phyloP scores from a whole-genome alignment of 2,329 filamentous ascomycete genomes.

The Didymella exigua region DNA sequence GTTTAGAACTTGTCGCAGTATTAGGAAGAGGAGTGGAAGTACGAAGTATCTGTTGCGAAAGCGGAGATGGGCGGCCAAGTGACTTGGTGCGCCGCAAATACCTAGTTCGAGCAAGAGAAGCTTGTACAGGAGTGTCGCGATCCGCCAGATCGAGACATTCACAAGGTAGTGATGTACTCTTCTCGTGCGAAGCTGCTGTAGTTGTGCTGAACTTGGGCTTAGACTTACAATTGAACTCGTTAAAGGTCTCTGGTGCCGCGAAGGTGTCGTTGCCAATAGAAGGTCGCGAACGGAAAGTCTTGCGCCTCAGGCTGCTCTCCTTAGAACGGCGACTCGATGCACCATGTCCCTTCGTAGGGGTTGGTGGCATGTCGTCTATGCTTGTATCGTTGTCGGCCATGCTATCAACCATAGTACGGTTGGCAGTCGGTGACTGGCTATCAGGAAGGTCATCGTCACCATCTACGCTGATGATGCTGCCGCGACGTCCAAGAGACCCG shows the following conservation, averaged over 20 bases:
- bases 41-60: constrained; percentile 45
- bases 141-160: constrained; percentile 41
- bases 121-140: constrained; percentile 32
- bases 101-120: constrained; percentile 47
- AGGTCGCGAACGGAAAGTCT: constrained; percentile 53
- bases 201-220: constrained; percentile 24
- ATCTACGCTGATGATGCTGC: constrained; percentile 81
- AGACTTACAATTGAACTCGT: constrained; percentile 48
- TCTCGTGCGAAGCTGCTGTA: constrained; percentile 31
- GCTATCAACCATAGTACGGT: constrained; percentile 47
- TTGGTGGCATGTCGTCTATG: constrained; percentile 83
- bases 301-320: constrained; percentile 58
- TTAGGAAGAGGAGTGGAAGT: constrained; percentile 9
- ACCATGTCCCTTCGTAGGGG: constrained; percentile 78
- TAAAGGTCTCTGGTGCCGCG: constrained; percentile 44
- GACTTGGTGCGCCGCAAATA: constrained; percentile 47
- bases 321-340: constrained; percentile 54
- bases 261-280: constrained; percentile 57
- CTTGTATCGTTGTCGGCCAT: constrained; percentile 61
- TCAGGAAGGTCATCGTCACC: constrained; percentile 61
- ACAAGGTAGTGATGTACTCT: constrained; percentile 40
- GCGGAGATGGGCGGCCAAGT: constrained; percentile 48
- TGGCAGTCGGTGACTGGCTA: constrained; percentile 63
- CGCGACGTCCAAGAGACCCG: constrained; percentile 59
- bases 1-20: constrained; percentile 33